These are phyloP conservation scores for Stephania cephalantha DNA, from an alignment of 164 flowering plant species.

Conservation along the genomic window DNA sequence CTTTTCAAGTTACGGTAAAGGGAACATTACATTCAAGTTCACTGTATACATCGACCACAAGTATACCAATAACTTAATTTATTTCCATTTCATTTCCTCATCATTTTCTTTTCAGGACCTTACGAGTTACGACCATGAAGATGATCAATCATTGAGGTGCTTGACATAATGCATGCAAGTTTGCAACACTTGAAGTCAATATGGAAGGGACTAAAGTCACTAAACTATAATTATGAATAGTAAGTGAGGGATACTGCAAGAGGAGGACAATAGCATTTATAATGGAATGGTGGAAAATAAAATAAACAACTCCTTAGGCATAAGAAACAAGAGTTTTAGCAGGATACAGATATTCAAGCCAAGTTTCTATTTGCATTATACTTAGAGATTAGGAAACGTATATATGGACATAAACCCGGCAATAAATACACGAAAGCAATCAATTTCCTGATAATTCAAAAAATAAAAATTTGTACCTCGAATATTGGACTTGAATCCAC, in stretches of 20 bases:
- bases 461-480: conserved; percentile 47
- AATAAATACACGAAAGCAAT: not conserved
- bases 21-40: not conserved
- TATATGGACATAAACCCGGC: not conserved
- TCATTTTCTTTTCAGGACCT: not conserved
- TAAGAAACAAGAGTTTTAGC: not conserved
- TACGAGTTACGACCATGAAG: not conserved
- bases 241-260: not conserved
- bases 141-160: not conserved
- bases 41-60: not conserved
- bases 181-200: not conserved
- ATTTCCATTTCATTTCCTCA: not conserved
- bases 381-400: not conserved
- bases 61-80: not conserved
- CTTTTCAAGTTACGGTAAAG: not conserved
- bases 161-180: not conserved
- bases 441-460: not conserved
- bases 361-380: not conserved
- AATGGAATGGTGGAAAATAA: not conserved
- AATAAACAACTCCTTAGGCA: not conserved
- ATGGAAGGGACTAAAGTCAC: not conserved
- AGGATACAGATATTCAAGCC: not conserved
- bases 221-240: not conserved
- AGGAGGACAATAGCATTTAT: not conserved
- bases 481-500: conserved; percentile 79